Base-by-base conservation (phyloP, 257 asterid genomes). In the Rhazya stricta region DNA sequence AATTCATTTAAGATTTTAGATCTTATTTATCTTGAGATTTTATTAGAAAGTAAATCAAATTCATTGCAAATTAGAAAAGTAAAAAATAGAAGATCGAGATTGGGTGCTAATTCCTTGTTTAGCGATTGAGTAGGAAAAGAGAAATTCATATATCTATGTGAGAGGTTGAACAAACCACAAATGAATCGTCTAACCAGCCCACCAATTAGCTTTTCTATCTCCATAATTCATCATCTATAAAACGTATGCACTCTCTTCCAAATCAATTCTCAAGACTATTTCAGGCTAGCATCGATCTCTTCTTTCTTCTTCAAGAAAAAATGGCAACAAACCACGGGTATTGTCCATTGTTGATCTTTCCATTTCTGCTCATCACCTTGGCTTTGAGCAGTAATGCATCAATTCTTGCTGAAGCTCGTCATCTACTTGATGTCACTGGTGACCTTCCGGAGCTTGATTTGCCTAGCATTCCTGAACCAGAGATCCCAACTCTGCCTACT, bases 141-240 rank as follows among this genome's bases (percentile, higher is more conserved):
- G 54, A n/a, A 67, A 67, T 0, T 9, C 0, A n/a, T 23, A 16
- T 7, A 23, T 0, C 4, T 12, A 46, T 46, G 56, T 42, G 21
- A 65, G 78, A 62, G 63, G 79, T 54, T 76, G 60, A 76, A 54
- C 79, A 76, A 76, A 76, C 79, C 11, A 57, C 69, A 76, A 42
- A 67, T 29, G 54, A 67, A 76, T 54, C 46, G 50, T 76, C 79
- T n/a, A 63, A 76, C 74, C 69, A 54, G 32, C 57, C 30, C 60
- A 68, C 69, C 79, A 41, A 76, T 46, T 27, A 65, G 15, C 2
- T 56, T 63, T 37, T 41, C 42, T 7, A 37, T 41, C 11, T 6
- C 13, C 50, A 11, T 2, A 42, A 41, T 11, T 43, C 74, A 12
- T 58, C 45, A 21, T 42, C 67, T 76, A 76, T 67, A 67, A 66